Base-by-base conservation (phyloP, 768 basidiomycete species). In the Trametes coccinea region DNA sequence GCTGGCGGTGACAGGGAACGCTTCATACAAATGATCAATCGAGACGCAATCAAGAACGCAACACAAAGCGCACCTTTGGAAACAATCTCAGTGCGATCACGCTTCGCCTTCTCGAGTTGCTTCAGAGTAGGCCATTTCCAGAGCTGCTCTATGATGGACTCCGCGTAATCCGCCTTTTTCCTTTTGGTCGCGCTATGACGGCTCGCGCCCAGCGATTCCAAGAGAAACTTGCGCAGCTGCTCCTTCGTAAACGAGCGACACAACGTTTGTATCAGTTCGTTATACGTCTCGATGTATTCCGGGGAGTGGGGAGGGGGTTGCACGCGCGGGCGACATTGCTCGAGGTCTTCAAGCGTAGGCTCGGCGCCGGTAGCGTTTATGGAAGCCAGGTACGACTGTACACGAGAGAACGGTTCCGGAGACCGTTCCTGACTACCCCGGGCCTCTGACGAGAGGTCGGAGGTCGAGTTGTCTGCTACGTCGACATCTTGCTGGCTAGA, bases 111-210 rank as follows among this genome's bases (percentile, higher is more conserved):
- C 67, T 81, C 77, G 5, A 88, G 76, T 33, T 80, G 78, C 47
- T 76, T 73, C 56, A 89, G 69, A 30, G 86, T 82, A 5, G 86
- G 84, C 88, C 88, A 91, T 30, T 76, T 77, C 90, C 90, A 93
- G 58, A 78, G 75, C 60, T 80, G 74, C 70, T 89, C 85, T 30
- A 92, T 79, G 62, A 91, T 84, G 6, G 64, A 60, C 57, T 70
- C 68, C 2, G 50, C 73, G 58, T 66, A 71, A 2, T 73, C 66
- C 5, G 63, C 50, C 63, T 73, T 74, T 59, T 49, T 70, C 41
- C 63, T 56, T 8, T 62, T 61, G 3, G 65, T 54, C 37, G 60
- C 45, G 27, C 57, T 49, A 37, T 49, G 62, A 22, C 45, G 27
- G 29, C 59, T 51, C 6, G 74, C 69, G 30, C 86, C 68, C 17